Evolutionary conservation across 1,139 yeast species (phyloP), one percentile per base, ranked within the genome.

Genomic region (Diutina siamensis): DNA sequence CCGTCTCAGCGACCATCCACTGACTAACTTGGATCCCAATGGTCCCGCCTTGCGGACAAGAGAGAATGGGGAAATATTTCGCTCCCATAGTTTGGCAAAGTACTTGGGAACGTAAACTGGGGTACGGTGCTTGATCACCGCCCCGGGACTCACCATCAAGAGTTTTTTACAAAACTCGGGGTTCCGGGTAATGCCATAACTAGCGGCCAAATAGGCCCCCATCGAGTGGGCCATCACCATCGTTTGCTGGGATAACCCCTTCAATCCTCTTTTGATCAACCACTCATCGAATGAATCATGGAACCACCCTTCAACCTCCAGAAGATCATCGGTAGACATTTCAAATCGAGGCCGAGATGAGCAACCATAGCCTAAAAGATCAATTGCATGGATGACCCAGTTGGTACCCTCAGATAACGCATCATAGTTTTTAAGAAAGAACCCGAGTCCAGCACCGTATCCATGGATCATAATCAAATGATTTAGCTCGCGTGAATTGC

Each of bases 371-470:
- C 92, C 94, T n/a, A 82, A 68, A 32, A 83, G 60, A 56, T 83
- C 92, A 15, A 83, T 71, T 0, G 87, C 78, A 61, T 83, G 92
- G 31, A 83, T 68, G 48, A 78, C 68, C 85, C 87, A 81, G 48
- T 68, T 62, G 12, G n/a, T n/a, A 49, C 13, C 44, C 28, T 2
- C 52, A 47, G 8, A 44, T 25, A 80, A 53, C 1, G 58, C 64
- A 46, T 74, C 77, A 46, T 78, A 71, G 55, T 81, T 83, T 55
- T 80, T 80, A 36, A 80, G 55, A 53, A 69, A 83, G 52, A 83
- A 79, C 0, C 94, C 92, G 15, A 82, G 60, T 0, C 89, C 89
- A 0, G 85, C 86, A 2, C 92, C 94, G 54, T 83, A 83, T 0
- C 94, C 94, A 60, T 83, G 94, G 5, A 83, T 64, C 62, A 83